Evolutionary conservation across 176 grass and related monocot genomes (phyloP), one percentile per base, ranked within the genome.

Genomic region (Rhynchospora breviuscula): DNA sequence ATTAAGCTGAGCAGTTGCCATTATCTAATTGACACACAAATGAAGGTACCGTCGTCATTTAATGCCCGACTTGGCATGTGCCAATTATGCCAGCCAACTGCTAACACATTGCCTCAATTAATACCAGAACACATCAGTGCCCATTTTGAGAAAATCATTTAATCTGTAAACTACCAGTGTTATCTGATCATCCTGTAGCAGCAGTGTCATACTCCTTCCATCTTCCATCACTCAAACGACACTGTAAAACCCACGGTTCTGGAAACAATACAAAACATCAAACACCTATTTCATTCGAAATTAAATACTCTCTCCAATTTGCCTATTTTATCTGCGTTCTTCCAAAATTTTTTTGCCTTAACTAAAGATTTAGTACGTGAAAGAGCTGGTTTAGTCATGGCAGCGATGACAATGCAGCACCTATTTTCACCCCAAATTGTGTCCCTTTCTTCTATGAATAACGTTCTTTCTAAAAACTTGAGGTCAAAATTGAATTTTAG

Each of bases 331-430:
- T 57, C 4, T 15, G 15, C 15, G 12, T 57, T 57, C 54, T 10
- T 57, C 54, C 3, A 15, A 4, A 57, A 4, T 3, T 57, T 13
- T 57, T 57, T 57, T 14, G 3, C 13, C 4, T 8, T 62, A 62
- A 19, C 9, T 8, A 23, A 63, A 63, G n/a, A 18, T 18, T 63
- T 2, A 63, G 9, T 7, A n/a, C 10, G 60, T 63, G 59, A 62
- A 9, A 18, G 59, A 9, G 59, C 18, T 8, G 4, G 5, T 22
- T 62, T 19, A 62, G 18, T 23, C 59, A 62, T 62, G 59, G 3
- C 85, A 75, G 87, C 89, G 83, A 87, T 83, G 83, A 47, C 90
- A n/a, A 85, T 89, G 68, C 80, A 85, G 43, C 83, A 63, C 66
- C 88, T 86, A 89, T 44, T 79, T 58, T 76, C 81, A 67, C 17